Evolutionary conservation across 2,329 filamentous ascomycete genomes (phyloP), one percentile per base, ranked within the genome.

Genomic region (Fusarium dlaminii): DNA sequence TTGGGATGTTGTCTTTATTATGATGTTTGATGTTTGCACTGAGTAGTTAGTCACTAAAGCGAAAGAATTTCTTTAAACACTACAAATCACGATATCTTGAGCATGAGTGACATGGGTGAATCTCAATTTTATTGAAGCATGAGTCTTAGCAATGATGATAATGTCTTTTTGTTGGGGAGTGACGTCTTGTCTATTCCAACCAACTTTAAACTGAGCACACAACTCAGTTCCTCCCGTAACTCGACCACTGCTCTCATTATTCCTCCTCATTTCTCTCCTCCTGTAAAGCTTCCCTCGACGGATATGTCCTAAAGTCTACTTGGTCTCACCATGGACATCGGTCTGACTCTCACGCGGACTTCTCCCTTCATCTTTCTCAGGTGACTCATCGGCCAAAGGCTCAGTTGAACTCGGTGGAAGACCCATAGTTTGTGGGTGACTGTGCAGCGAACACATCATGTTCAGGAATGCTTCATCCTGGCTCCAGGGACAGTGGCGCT

Each of bases 21-120:
- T 30, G 60, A 70, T 61, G 49, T 60, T 73, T 68, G 37, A 58
- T 61, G 51, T 70, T 73, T 49, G 56, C 37, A 24, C 42, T 20
- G 24, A 58, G 40, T 68, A 68, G 66, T 59, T 60, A 45, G 59
- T 52, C 42, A 73, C 61, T 54, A 60, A 65, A 75, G 73, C 73
- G 73, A 63, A 63, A 56, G 45, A 64, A 66, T 72, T 34, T 74
- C 67, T 73, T 73, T 62, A 59, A 54, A 55, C 54, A 61, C 14
- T 42, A 42, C 18, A 63, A 24, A 15, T 34, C 54, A 45, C 29
- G n/a, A 39, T 61, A 30, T 24, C 17, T n/a, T 15, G 29, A 20
- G 24, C 36, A 42, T 61, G 24, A 32, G 10, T 17, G 27, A 22
- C 20, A n/a, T 24, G 40, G 4, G 24, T 29, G 24, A 22, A 54